Evolutionary conservation across 1,284 basidiomycete species (phyloP).

Genomic region (Mrakiaceae sp.): DNA sequence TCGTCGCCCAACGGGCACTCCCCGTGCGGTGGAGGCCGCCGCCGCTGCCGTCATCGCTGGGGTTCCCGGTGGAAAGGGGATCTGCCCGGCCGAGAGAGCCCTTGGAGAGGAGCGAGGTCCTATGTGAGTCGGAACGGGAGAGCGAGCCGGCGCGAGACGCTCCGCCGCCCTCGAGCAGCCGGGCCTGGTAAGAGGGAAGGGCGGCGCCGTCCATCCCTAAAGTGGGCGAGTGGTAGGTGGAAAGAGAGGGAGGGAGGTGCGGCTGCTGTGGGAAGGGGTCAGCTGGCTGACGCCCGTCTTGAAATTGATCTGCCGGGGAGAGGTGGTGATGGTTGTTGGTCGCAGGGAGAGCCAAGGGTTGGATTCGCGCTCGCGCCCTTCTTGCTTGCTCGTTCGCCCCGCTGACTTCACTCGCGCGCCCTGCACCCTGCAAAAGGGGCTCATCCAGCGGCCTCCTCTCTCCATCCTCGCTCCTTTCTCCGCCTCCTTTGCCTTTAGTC

Average conservation of each 20-base stretch:
- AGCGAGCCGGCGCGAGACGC: slow-evolving; percentile 2
- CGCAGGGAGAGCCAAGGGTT: not conserved
- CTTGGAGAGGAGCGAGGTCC: not conserved
- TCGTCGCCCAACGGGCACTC: not conserved
- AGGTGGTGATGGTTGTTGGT: not conserved
- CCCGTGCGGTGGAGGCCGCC: not conserved
- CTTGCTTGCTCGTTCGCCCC: too few relatives aligned
- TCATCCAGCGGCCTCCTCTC: too few relatives aligned
- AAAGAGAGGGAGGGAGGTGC: not conserved
- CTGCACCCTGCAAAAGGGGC: too few relatives aligned
- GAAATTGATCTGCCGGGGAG: not conserved
- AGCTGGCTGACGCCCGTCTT: not conserved
- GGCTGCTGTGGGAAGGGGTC: not conserved
- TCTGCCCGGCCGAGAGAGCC: not conserved
- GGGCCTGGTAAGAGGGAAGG: slow-evolving; percentile 15
- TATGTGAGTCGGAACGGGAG: slow-evolving; percentile 12
- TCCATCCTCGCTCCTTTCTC: too few relatives aligned
- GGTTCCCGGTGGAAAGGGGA: not conserved
- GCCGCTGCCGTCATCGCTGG: not conserved
- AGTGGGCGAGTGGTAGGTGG: not conserved
- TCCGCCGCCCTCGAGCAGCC: slow-evolving; percentile 5
- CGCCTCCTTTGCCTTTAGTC: too few relatives aligned
- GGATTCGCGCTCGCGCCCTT: not conserved
- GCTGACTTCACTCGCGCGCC: too few relatives aligned
- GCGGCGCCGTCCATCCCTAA: not conserved